A percentile compares a stretch with the other conserved stretches of the same genome.
Evolutionary conservation across 2,329 filamentous ascomycete species (phyloP).

Genomic region (Fusarium palustre): DNA sequence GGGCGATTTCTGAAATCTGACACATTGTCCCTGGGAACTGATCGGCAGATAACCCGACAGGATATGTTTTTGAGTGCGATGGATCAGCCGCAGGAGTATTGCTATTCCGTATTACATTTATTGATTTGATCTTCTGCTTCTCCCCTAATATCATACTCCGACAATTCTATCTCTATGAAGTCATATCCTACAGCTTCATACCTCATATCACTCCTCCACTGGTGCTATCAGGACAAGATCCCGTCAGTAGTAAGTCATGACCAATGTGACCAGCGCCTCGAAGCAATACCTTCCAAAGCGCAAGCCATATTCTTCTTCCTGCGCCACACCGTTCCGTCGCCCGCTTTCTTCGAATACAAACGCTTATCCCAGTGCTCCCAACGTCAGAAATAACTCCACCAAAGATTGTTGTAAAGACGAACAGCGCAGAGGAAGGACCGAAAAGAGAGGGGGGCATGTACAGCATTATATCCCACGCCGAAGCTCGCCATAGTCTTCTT

Average conservation of each 20-base stretch:
- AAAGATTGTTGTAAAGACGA: constrained; percentile 29
- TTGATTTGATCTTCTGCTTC: background rate
- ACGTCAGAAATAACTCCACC: constrained; percentile 37
- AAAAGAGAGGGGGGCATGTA: constrained; percentile 21
- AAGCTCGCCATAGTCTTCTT: constrained; percentile 28
- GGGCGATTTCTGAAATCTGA: no score
- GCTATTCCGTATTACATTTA: constrained; percentile 27
- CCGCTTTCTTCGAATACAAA: constrained; percentile 40
- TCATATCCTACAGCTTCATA: constrained; percentile 43
- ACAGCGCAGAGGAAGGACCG: constrained; percentile 17
- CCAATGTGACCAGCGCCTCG: constrained; percentile 7
- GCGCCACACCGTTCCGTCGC: constrained; percentile 18
- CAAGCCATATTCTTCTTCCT: constrained; percentile 4
- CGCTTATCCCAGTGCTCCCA: constrained; percentile 42
- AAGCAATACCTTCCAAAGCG: constrained; percentile 1
- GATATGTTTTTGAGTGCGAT: background rate
- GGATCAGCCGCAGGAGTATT: background rate
- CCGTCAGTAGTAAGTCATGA: constrained; percentile 12
- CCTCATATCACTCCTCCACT: constrained; percentile 18
- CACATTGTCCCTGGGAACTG: background rate
- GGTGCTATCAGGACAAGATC: background rate
- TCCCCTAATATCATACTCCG: constrained; percentile 7
- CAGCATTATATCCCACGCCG: constrained; percentile 34
- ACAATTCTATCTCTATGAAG: constrained; percentile 41
- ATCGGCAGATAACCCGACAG: background rate